These are phyloP conservation scores for Carex parvula DNA, from an alignment of 176 grass and related monocot species.

Conservation along the genomic window DNA sequence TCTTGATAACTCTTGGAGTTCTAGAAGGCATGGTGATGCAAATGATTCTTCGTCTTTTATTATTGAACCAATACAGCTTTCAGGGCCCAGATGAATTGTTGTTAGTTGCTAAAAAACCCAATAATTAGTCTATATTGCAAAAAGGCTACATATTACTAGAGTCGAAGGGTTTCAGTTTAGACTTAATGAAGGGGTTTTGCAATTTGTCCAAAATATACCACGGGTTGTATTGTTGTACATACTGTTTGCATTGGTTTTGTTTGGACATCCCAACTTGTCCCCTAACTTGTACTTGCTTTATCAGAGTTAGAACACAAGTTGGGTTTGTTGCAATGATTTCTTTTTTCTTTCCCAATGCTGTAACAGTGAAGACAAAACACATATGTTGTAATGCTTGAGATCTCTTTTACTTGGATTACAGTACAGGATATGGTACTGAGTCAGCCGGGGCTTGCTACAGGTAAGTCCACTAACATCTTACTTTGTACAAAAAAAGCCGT, in stretches of 20 bases:
- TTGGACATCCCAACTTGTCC: conserved; percentile 4
- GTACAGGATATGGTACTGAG: background rate
- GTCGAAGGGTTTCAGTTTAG: background rate
- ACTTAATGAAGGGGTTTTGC: background rate
- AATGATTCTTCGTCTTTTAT: conserved; percentile 94
- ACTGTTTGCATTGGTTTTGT: background rate
- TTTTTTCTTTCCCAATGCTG: background rate
- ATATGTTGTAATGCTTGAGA: background rate
- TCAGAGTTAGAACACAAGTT: conserved; percentile 14
- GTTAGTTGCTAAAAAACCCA: background rate
- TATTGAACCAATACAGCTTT: conserved; percentile 89
- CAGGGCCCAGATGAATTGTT: conserved; percentile 67
- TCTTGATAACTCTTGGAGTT: conserved; percentile 53
- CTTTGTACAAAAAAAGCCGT: background rate
- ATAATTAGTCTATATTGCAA: background rate
- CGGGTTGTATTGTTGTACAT: conserved; percentile 2
- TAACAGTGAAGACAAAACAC: background rate
- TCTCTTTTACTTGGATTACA: background rate
- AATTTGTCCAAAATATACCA: background rate
- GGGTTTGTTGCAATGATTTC: background rate
- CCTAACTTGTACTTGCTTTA: conserved; percentile 14
- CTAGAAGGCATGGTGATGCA: conserved; percentile 61
- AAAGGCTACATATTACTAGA: background rate
- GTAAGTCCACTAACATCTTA: background rate
- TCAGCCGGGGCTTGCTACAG: background rate